Percentiles rank a stretch among this genome's conserved stretches.
Conservation (phyloP, 257 asterid genomes). For the Eucommia ulmoides region DNA sequence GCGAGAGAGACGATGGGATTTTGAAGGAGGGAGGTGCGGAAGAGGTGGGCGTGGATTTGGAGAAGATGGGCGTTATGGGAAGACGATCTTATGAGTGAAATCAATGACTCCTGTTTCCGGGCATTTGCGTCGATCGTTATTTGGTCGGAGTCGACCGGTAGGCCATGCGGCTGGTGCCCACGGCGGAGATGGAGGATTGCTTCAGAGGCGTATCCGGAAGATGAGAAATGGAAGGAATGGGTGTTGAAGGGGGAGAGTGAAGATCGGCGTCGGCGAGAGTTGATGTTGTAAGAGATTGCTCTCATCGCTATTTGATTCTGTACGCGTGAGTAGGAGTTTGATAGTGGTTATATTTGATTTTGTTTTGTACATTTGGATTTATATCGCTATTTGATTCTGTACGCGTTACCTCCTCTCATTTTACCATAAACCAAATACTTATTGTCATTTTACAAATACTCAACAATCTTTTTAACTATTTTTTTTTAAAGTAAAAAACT, state of each 20-base stretch:
- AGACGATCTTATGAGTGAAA: slow-evolving; percentile 50
- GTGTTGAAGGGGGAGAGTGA: neutral
- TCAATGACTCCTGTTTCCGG: slow-evolving; percentile 22
- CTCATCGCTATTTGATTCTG: too few species aligned
- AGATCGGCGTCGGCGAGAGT: too few species aligned
- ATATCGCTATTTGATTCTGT: too few species aligned
- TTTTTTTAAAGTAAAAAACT: too few species aligned
- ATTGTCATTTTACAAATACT: too few species aligned
- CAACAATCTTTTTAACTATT: too few species aligned
- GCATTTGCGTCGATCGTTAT: slow-evolving; percentile 1
- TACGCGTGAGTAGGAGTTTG: too few species aligned
- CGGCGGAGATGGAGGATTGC: neutral
- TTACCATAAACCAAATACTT: too few species aligned
- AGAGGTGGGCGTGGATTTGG: slow-evolving; percentile 56
- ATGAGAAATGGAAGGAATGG: neutral
- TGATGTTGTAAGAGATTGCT: too few species aligned
- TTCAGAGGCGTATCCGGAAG: neutral
- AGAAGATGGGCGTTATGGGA: slow-evolving; percentile 33
- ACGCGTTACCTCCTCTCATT: too few species aligned
- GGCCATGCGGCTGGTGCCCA: neutral
- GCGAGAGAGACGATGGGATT: slow-evolving; percentile 39
- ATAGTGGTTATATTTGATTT: too few species aligned
- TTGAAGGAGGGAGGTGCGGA: slow-evolving; percentile 34
- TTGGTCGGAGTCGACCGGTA: neutral
- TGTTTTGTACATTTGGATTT: too few species aligned